Percentiles rank a stretch among this genome's conserved stretches.
These are phyloP conservation scores for Pulveroboletus ridleyi DNA, from an alignment of 1,284 basidiomycete species.

Conservation along the genomic window DNA sequence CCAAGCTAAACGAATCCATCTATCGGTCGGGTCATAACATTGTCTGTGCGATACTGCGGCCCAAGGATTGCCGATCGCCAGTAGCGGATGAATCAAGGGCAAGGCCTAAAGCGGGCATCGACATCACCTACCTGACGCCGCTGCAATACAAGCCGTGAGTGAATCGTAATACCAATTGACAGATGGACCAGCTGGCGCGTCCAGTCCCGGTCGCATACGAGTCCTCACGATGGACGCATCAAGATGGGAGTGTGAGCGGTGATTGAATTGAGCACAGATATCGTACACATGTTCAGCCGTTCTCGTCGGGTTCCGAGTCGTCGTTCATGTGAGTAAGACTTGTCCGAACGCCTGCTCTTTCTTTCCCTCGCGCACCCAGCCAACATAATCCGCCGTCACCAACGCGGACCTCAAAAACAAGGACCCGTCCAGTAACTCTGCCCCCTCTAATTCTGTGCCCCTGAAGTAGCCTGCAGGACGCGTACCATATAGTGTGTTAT, in stretches of 20 bases:
- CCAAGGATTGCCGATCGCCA: too few species aligned
- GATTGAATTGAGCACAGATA: not conserved
- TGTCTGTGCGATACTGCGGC: too few species aligned
- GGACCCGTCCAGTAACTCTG: constrained; percentile 39
- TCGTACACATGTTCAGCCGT: constrained; percentile 1
- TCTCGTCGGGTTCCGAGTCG: not conserved
- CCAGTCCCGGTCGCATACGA: too few species aligned
- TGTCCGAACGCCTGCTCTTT: constrained; percentile 16
- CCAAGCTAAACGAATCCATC: too few species aligned
- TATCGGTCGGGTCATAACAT: too few species aligned
- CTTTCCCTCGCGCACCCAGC: constrained; percentile 42
- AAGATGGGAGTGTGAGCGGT: not conserved
- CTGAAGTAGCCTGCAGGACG: constrained; percentile 38
- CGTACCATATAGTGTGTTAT: constrained; percentile 36
- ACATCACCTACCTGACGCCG: too few species aligned
- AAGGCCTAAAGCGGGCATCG: too few species aligned
- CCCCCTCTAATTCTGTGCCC: constrained; percentile 45
- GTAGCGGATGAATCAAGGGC: too few species aligned
- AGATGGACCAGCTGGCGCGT: too few species aligned
- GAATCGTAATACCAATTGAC: too few species aligned
- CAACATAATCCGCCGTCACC: constrained; percentile 36
- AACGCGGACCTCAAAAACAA: constrained; percentile 38
- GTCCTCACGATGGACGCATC: not conserved
- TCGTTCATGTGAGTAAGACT: not conserved
- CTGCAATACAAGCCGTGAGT: too few species aligned